Evolutionary conservation across 2,329 filamentous ascomycete species (phyloP).

Genomic region (Aspergillus sp.): DNA sequence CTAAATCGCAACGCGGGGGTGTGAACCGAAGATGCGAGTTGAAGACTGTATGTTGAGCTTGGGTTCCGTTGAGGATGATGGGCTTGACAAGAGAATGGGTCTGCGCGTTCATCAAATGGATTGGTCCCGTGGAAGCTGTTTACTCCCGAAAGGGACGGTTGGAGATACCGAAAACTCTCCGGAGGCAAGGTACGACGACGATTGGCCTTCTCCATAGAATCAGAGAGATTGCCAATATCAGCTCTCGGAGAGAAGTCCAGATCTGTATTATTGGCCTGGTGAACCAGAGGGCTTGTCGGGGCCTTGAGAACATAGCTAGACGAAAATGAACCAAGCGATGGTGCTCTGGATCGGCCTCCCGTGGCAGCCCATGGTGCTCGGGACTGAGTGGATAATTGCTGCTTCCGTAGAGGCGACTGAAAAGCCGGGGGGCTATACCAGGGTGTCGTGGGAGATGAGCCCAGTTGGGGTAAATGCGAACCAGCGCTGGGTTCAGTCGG

Average conservation of each 20-base stretch:
- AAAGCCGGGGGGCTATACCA: slow-evolving; percentile 44
- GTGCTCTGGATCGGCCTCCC: slow-evolving; percentile 42
- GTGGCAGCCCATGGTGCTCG: background rate
- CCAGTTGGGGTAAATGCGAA: slow-evolving; percentile 15
- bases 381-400: background rate
- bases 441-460: slow-evolving; percentile 53
- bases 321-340: slow-evolving; percentile 66
- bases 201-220: slow-evolving; percentile 44
- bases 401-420: slow-evolving; percentile 10
- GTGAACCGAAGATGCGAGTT: slow-evolving; percentile 43
- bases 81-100: slow-evolving; percentile 64
- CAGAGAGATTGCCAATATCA: slow-evolving; percentile 48
- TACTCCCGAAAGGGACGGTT: slow-evolving; percentile 36
- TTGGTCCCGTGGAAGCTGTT: slow-evolving; percentile 42
- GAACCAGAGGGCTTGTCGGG: slow-evolving; percentile 86
- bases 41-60: slow-evolving; percentile 53
- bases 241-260: slow-evolving; percentile 57
- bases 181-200: slow-evolving; percentile 71
- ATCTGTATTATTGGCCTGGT: slow-evolving; percentile 81
- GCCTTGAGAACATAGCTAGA: slow-evolving; percentile 79
- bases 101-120: slow-evolving; percentile 53
- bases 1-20: slow-evolving; percentile 38
- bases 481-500: slow-evolving; percentile 11
- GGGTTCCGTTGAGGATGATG: slow-evolving; percentile 75
- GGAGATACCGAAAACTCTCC: slow-evolving; percentile 49